Conservation (phyloP, 805 yeast genomes). For the Sungouiella thailandica region DNA sequence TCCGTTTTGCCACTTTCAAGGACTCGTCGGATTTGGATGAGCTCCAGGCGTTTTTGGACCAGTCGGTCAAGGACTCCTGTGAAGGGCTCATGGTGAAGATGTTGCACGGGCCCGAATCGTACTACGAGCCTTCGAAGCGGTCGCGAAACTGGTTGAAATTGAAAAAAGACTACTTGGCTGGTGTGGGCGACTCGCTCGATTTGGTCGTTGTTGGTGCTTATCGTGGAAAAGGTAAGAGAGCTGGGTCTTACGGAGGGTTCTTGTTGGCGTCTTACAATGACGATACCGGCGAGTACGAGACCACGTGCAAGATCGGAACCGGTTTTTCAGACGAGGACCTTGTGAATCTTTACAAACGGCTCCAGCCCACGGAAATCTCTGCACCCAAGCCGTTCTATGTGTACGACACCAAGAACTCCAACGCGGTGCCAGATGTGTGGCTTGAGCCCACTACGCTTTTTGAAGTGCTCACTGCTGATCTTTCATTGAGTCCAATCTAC, state of each 20-base stretch:
- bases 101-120: conserved; percentile 73
- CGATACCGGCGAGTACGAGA: conserved; percentile 89
- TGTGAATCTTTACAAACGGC: conserved; percentile 49
- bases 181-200: conserved; percentile 94
- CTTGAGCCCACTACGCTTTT: conserved; percentile 80
- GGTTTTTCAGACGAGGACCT: conserved; percentile 89
- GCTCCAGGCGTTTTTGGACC: conserved; percentile 79
- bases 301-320: conserved; percentile 96
- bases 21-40: conserved; percentile 69
- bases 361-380: conserved; percentile 62
- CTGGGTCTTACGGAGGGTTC: conserved; percentile 94
- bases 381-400: conserved; percentile 64
- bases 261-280: conserved; percentile 84
- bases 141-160: conserved; percentile 93
- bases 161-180: conserved; percentile 91
- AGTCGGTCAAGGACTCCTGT: conserved; percentile 82
- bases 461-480: conserved; percentile 89
- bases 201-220: conserved; percentile 92
- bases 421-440: conserved; percentile 89
- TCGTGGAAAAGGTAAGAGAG: conserved; percentile 89
- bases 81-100: conserved; percentile 97
- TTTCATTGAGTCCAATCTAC: conserved; percentile 82
- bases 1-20: conserved; percentile 71
- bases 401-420: conserved; percentile 54
- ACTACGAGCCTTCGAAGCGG: conserved; percentile 91